Percentiles rank a stretch among this genome's conserved stretches.
These are phyloP conservation scores for Taphrina deformans DNA, from an alignment of 1,139 yeast genomes.

Conservation along the genomic window DNA sequence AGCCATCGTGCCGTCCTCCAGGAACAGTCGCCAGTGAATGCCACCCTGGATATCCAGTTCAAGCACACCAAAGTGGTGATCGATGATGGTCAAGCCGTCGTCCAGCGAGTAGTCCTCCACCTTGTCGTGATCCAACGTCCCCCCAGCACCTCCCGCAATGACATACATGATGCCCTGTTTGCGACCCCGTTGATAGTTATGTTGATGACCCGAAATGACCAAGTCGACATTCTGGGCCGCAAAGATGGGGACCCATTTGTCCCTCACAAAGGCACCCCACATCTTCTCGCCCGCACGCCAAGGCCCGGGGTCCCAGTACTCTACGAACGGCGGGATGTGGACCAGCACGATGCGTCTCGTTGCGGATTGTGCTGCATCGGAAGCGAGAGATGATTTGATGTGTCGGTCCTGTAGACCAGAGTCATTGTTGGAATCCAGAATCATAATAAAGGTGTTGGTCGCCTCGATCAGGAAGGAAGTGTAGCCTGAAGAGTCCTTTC, in stretches of 20 bases:
- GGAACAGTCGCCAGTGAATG: constrained; percentile 12
- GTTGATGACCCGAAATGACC: constrained; percentile 30
- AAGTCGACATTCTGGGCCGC: constrained; percentile 13
- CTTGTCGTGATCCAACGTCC: constrained; percentile 16
- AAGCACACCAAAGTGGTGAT: constrained; percentile 20
- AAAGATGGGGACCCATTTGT: constrained; percentile 15
- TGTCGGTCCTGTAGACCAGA: constrained; percentile 8
- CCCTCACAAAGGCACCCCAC: constrained; percentile 24
- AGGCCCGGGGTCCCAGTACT: constrained; percentile 23
- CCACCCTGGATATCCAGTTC: not conserved
- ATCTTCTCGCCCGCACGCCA: constrained; percentile 19
- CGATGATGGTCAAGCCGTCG: constrained; percentile 7
- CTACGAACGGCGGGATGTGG: constrained; percentile 29
- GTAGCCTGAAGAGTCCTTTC: not conserved
- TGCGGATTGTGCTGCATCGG: constrained; percentile 10
- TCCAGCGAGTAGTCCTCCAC: constrained; percentile 15
- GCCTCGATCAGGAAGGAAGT: constrained; percentile 1
- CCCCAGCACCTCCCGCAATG: constrained; percentile 29
- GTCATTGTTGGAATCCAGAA: constrained; percentile 19
- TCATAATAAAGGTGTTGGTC: not conserved
- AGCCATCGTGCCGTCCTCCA: constrained; percentile 8
- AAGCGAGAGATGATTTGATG: not conserved
- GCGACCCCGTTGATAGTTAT: constrained; percentile 26
- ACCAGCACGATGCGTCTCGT: constrained; percentile 23
- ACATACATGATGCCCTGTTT: constrained; percentile 16